Evolutionary conservation across 1,284 basidiomycete genomes (phyloP).

Genomic region (Austropuccinia psidii): DNA sequence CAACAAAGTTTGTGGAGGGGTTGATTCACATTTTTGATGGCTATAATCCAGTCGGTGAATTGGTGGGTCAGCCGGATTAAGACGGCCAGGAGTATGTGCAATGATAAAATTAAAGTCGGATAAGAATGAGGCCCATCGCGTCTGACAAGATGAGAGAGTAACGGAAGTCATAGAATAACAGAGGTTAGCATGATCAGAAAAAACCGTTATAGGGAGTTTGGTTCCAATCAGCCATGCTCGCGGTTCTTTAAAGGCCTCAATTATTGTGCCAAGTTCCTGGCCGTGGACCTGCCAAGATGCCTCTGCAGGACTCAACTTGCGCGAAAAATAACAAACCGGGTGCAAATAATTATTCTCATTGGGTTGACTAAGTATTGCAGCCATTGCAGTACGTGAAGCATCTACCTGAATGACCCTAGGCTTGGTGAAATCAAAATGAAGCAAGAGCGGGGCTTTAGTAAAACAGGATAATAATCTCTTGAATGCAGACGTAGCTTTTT

Average conservation of each 20-base stretch:
- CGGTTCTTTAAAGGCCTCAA: constrained; percentile 6
- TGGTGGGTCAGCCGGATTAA: not conserved
- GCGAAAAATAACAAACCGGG: constrained; percentile 10
- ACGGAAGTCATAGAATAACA: not conserved
- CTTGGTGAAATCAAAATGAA: constrained; percentile 6
- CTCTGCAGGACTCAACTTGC: not conserved
- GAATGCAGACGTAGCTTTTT: not conserved
- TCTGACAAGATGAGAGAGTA: not conserved
- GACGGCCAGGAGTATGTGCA: not conserved
- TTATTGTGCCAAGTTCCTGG: not conserved
- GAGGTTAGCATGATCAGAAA: constrained; percentile 30
- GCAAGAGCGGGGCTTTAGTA: not conserved
- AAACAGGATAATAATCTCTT: not conserved
- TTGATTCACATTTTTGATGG: too few species aligned
- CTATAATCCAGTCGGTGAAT: not conserved
- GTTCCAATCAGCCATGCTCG: constrained; percentile 17
- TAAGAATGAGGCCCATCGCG: not conserved
- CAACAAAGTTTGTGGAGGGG: too few species aligned
- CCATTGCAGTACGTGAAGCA: constrained; percentile 6
- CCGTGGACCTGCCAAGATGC: not conserved
- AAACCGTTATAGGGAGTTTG: not conserved
- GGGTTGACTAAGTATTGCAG: constrained; percentile 9
- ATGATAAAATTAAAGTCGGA: constrained; percentile 2
- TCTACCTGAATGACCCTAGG: constrained; percentile 11
- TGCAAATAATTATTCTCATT: not conserved